phyloP scores from a whole-genome alignment of 139 green algal species.

The Nannochloris sp. region DNA sequence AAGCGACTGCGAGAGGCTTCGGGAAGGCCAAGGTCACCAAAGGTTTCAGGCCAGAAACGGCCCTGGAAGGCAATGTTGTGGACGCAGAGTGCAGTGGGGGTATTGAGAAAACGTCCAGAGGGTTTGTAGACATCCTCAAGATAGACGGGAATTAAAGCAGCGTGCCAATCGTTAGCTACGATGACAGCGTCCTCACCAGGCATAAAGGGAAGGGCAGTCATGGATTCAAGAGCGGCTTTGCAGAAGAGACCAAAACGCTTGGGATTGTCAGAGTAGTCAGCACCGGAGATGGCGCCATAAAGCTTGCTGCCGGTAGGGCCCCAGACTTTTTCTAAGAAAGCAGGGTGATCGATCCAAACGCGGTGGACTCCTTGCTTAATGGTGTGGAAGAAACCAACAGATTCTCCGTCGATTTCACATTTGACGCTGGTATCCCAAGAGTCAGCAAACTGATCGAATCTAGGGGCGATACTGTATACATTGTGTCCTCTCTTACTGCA shows the following conservation, averaged over 20 bases:
- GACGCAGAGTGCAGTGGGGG: conserved; percentile 77
- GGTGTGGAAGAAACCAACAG: conserved; percentile 95
- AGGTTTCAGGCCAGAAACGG: conserved; percentile 76
- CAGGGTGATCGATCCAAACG: conserved; percentile 92
- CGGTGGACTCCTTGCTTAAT: conserved; percentile 94
- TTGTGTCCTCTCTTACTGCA: conserved; percentile 84
- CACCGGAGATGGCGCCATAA: conserved; percentile 83
- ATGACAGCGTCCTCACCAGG: conserved; percentile 87
- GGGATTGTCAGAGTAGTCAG: conserved; percentile 95
- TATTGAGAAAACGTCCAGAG: conserved; percentile 65
- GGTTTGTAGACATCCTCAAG: conserved; percentile 83
- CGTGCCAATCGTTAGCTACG: conserved; percentile 90
- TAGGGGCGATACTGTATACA: conserved; percentile 88
- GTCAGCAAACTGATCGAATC: conserved; percentile 96
- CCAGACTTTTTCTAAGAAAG: conserved; percentile 94
- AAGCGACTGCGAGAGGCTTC: conserved; percentile 46
- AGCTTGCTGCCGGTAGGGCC: conserved; percentile 94
- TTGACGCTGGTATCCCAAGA: conserved; percentile 88
- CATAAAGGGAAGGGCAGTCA: conserved; percentile 70
- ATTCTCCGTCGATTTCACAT: conserved; percentile 73
- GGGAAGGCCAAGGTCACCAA: conserved; percentile 68
- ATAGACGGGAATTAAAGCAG: conserved; percentile 77
- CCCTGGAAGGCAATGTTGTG: conserved; percentile 96
- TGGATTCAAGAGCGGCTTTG: conserved; percentile 75
- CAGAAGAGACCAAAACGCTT: conserved; percentile 94